phyloP scores from a whole-genome alignment of 148 eudicot genomes.

The Vaccinium darrowii region DNA sequence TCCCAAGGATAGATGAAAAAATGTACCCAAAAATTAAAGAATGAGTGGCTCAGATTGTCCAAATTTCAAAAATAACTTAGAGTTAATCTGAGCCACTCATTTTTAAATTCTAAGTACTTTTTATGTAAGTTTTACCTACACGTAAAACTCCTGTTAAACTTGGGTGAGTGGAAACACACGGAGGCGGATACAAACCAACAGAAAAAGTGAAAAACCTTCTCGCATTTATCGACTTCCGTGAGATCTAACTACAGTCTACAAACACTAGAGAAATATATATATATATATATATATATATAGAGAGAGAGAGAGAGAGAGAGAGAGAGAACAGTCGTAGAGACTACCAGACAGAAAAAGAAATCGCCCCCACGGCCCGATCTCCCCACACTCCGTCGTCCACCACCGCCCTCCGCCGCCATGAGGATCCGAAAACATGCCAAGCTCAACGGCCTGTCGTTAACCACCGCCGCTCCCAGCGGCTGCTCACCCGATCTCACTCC shows the following conservation, averaged over 20 bases:
- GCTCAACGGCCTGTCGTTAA: neutral
- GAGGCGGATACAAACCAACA: too few relatives aligned
- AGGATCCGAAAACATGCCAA: constrained; percentile 23
- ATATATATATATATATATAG: neutral
- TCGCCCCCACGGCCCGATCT: neutral
- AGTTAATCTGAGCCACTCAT: too few relatives aligned
- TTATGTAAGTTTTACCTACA: too few relatives aligned
- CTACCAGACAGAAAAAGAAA: neutral
- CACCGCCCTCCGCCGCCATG: neutral
- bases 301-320: constrained; percentile 2
- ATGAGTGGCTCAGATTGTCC: too few relatives aligned
- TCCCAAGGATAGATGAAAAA: too few relatives aligned
- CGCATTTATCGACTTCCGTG: constrained; percentile 14
- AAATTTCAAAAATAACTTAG: too few relatives aligned
- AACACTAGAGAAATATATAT: neutral
- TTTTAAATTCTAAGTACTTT: too few relatives aligned
- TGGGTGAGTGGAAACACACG: too few relatives aligned
- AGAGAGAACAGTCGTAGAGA: neutral
- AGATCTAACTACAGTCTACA: constrained; percentile 8
- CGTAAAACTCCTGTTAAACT: too few relatives aligned
- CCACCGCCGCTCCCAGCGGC: too few relatives aligned
- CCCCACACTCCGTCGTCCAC: neutral
- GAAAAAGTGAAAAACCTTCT: neutral
- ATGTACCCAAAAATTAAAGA: too few relatives aligned
- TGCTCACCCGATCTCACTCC: neutral